Conservation (phyloP, 1,284 basidiomycete species). For the Exobasidium cylindrosporum region DNA sequence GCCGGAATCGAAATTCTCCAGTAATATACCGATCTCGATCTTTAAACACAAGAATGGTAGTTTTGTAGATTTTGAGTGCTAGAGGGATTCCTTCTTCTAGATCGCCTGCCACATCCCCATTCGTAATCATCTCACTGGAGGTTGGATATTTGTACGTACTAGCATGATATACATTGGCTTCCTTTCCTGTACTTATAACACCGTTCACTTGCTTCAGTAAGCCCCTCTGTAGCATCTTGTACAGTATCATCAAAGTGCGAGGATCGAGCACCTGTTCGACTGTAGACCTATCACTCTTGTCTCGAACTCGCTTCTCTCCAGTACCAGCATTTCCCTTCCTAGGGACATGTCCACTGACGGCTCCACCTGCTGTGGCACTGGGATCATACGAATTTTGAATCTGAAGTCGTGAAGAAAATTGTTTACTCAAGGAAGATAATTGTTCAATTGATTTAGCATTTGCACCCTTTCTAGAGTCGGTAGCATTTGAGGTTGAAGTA, state of each 20-base stretch:
- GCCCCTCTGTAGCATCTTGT: conserved; percentile 51
- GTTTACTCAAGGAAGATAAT: conserved; percentile 30
- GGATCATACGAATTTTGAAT: conserved; percentile 47
- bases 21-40: conserved; percentile 91
- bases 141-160: conserved; percentile 23
- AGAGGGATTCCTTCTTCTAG: conserved; percentile 21
- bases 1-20: conserved; percentile 83
- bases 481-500: conserved; percentile 1
- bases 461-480: conserved; percentile 10
- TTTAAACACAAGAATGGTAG: conserved; percentile 94
- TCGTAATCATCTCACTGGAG: conserved; percentile 2
- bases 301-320: conserved; percentile 40
- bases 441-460: conserved; percentile 38
- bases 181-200: conserved; percentile 50
- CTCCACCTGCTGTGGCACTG: conserved; percentile 44
- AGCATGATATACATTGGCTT: conserved; percentile 54
- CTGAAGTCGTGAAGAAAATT: conserved; percentile 35
- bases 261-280: conserved; percentile 53
- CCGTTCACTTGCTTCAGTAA: conserved; percentile 46
- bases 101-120: conserved; percentile 3
- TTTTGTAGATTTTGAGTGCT: conserved; percentile 95
- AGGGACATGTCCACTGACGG: conserved; percentile 42
- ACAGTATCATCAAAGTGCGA: conserved; percentile 50
- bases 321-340: conserved; percentile 41
- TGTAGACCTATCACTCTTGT: conserved; percentile 53